Percentiles rank a stretch among this genome's conserved stretches.
phyloP scores from a whole-genome alignment of 345 rosid genomes.

The Acer yangbiense region DNA sequence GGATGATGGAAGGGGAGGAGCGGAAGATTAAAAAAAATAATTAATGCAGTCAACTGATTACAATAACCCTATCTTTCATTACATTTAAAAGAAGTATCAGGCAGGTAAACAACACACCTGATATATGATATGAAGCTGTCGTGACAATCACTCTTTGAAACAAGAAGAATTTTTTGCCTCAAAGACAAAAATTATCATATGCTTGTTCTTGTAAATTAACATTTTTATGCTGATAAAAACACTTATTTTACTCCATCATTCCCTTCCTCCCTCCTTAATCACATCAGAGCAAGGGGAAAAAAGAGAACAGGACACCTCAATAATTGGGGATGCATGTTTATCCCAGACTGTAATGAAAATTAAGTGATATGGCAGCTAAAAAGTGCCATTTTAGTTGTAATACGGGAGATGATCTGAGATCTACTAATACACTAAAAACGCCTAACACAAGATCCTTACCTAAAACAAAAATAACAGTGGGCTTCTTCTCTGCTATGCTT shows the following conservation, averaged over 20 bases:
- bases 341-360: neutral
- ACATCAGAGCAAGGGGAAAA: neutral
- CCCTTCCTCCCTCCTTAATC: neutral
- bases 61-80: neutral
- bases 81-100: neutral
- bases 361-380: neutral
- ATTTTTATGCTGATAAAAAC: neutral
- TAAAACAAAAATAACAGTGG: conserved; percentile 80
- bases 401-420: neutral
- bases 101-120: neutral
- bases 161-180: neutral
- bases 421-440: neutral
- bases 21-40: neutral
- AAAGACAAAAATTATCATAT: neutral
- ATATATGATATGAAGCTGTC: neutral
- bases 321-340: neutral
- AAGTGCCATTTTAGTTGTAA: neutral
- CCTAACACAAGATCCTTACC: conserved; percentile 44
- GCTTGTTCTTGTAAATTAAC: neutral
- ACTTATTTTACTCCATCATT: neutral
- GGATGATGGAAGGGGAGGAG: neutral
- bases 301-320: neutral
- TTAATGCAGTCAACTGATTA: neutral
- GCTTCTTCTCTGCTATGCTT: conserved; percentile 53
- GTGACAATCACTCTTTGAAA: neutral